Percentiles rank a stretch among this genome's conserved stretches.
These are phyloP conservation scores for Pseudozyma flocculosa DNA, from an alignment of 1,284 basidiomycete species.

Conservation along the genomic window DNA sequence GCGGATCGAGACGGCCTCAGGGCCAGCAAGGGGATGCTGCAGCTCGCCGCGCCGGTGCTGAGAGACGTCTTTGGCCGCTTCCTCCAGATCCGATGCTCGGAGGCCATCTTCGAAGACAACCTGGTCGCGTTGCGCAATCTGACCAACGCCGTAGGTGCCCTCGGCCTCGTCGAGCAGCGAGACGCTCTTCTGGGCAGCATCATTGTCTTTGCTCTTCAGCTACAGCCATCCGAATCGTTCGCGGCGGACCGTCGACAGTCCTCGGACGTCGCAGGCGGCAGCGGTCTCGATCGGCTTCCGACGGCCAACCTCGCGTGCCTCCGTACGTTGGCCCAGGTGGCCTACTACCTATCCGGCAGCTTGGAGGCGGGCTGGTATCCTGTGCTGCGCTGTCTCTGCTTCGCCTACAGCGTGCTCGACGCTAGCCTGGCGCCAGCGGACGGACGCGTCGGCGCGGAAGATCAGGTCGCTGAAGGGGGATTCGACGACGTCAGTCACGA, in stretches of 20 bases:
- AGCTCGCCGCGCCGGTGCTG: slow-evolving; percentile 82
- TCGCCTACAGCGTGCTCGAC: slow-evolving; percentile 27
- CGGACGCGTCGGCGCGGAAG: not conserved
- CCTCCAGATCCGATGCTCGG: slow-evolving; percentile 82
- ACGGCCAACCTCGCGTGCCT: slow-evolving; percentile 88
- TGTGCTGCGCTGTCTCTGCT: slow-evolving; percentile 67
- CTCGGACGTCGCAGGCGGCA: not conserved
- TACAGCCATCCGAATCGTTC: not conserved
- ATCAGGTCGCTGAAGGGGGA: slow-evolving; percentile 1
- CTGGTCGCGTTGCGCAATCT: slow-evolving; percentile 78
- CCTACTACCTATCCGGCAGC: slow-evolving; percentile 77
- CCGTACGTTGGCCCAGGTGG: slow-evolving; percentile 75
- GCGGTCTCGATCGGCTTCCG: slow-evolving; percentile 65
- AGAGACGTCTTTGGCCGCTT: slow-evolving; percentile 85
- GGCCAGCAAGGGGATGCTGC: slow-evolving; percentile 74
- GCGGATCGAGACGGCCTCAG: slow-evolving; percentile 61
- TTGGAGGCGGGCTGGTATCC: slow-evolving; percentile 87
- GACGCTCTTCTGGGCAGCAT: slow-evolving; percentile 87
- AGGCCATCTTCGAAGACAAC: slow-evolving; percentile 81
- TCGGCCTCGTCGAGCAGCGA: slow-evolving; percentile 79
- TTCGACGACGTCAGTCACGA: slow-evolving; percentile 1
- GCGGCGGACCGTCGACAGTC: not conserved
- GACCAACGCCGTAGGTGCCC: slow-evolving; percentile 84
- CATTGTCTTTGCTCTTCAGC: slow-evolving; percentile 81
- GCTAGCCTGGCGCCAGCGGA: slow-evolving; percentile 5